These are phyloP conservation scores for Ceriops decandra DNA, from an alignment of 345 rosid species.

Conservation along the genomic window DNA sequence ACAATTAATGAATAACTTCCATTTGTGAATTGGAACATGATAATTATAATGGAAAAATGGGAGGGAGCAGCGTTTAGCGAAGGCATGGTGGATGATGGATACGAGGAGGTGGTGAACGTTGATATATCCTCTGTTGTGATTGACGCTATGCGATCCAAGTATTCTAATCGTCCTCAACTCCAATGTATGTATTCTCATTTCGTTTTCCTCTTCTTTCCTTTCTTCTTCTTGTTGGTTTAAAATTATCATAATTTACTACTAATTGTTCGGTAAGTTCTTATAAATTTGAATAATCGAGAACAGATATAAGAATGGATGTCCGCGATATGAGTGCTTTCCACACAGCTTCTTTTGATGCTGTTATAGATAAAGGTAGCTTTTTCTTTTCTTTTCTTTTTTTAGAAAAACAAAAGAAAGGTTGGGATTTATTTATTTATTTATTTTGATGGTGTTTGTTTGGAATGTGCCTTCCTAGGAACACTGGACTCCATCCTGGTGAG, in stretches of 20 bases:
- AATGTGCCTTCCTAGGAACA: slow-evolving; percentile 54
- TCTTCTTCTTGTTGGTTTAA: not conserved
- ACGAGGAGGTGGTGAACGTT: slow-evolving; percentile 66
- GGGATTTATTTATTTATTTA: not conserved
- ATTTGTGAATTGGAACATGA: not conserved
- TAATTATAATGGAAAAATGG: not conserved
- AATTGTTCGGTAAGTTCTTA: too few species aligned
- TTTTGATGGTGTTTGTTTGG: slow-evolving; percentile 15
- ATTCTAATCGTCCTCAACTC: slow-evolving; percentile 53
- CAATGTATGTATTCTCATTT: slow-evolving; percentile 41
- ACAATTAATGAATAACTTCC: not conserved
- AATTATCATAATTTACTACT: too few species aligned
- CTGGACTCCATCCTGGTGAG: slow-evolving; percentile 90
- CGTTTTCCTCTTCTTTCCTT: not conserved
- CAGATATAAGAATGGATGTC: slow-evolving; percentile 77
- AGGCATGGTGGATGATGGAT: slow-evolving; percentile 78
- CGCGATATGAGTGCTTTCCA: slow-evolving; percentile 65
- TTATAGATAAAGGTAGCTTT: slow-evolving; percentile 72
- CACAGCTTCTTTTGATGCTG: slow-evolving; percentile 62
- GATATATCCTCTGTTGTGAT: slow-evolving; percentile 78
- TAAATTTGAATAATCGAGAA: slow-evolving; percentile 10
- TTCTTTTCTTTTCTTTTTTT: too few species aligned
- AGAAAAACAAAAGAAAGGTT: not conserved
- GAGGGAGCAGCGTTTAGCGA: slow-evolving; percentile 60
- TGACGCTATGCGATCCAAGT: slow-evolving; percentile 58